Evolutionary conservation across 1,284 basidiomycete genomes (phyloP), one percentile per base, ranked within the genome.

Genomic region (Heliocybe sulcata): DNA sequence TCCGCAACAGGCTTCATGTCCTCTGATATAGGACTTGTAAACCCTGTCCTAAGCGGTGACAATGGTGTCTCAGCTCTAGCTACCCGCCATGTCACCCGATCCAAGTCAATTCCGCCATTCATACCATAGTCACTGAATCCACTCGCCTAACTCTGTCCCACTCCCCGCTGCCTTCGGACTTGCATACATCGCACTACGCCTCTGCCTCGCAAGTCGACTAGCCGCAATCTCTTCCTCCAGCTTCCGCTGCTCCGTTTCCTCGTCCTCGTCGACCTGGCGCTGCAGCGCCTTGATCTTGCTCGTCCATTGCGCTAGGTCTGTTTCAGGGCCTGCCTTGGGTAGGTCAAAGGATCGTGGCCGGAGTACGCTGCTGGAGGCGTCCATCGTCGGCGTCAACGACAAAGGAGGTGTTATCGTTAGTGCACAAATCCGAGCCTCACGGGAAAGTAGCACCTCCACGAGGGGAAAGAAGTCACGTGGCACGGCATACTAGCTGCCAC

Each of bases 211-310:
- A 42, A 83, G 68, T 54, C 88, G 72, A 26, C 87, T 86, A 26
- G 84, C 79, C 51, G 77, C 76, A 58, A 91, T 91, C 68, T 91
- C 88, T 59, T 88, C 80, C 67, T 90, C 87, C 1, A 91, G 75
- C 56, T 80, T 75, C 53, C 75, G 79, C 61, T 88, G 82, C 62
- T 91, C 89, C 4, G 75, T 78, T 65, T 88, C 87, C 58, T 89
- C 87, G 59, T 89, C 85, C 19, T 82, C 82, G 60, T 91, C 88
- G 29, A 90, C 85, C 63, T 90, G 86, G 54, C 81, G 79, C 65
- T 90, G 87, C 65, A 90, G 69, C 12, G 82, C 85, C 67, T 85
- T 86, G 68, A 91, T 89, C 71, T 77, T 84, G 67, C 72, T 85
- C 16, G 87, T 80, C 88, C 88, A 91, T 67, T 91, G 87, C 19